Evolutionary conservation across 2,329 filamentous ascomycete species (phyloP), one percentile per base, ranked within the genome.

Genomic region (Thyridium curvatum): DNA sequence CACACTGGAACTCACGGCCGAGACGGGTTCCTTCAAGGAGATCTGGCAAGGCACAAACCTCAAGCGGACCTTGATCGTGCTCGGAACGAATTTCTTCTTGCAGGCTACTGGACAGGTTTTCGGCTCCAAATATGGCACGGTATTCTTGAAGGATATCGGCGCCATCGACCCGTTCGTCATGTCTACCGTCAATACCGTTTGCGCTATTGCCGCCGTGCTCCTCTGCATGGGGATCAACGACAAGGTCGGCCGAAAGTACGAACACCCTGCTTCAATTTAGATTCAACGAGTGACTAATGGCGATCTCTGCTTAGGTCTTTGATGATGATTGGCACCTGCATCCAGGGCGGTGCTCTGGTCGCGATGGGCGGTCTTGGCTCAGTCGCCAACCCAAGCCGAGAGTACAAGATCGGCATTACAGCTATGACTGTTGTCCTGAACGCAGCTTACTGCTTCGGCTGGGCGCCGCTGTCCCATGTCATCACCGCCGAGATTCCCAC

Each of bases 281-380:
- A 6, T 10, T 26, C 21, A 10, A 6, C 21, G 10, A 6, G 10
- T 26, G 21, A n/a, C 21, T 26, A 26, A 26, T 10, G 10, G 6
- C 6, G 21, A 26, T 26, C n/a, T 26, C 21, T 10, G 6, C 6
- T 26, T 10, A 26, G 21, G 21, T 26, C 21, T 10, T 6, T 26
- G 21, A 26, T 26, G 21, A 26, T 6, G 6, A 26, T 26, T 26
- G 21, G 21, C 10, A 10, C 21, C 10, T 26, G 6, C 21, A 26
- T 26, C 10, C 21, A 26, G 21, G 21, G 21, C 2, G 41, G 41
- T 5, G 48, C 48, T 4, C 46, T 62, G 3, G 49, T 64, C 15
- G 53, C 55, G 6, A 63, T 65, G 60, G 62, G 58, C 17, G 60
- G 53, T 2, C 48, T 65, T 10, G 62, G 61, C n/a, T 26, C 21